These are phyloP conservation scores for Neopestalotiopsis sp. DNA, from an alignment of 2,329 filamentous ascomycete species.

Conservation along the genomic window DNA sequence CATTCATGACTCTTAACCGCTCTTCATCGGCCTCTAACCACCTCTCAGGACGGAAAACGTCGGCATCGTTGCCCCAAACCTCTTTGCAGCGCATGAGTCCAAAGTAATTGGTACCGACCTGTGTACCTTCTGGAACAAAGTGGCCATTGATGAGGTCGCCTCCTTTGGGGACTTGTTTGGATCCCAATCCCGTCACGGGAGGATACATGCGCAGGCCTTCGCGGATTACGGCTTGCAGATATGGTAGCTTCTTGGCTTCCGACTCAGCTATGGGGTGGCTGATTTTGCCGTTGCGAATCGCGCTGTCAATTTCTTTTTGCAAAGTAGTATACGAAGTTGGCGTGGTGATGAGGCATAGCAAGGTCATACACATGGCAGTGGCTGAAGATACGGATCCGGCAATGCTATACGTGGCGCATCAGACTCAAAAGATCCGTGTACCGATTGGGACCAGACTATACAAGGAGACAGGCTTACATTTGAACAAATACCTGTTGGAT, in stretches of 20 bases:
- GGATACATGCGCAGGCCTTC: slow-evolving; percentile 47
- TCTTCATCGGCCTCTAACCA: slow-evolving; percentile 45
- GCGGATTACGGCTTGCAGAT: slow-evolving; percentile 45
- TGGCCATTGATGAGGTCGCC: slow-evolving; percentile 35
- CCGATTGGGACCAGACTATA: too few relatives aligned
- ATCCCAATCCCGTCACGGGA: slow-evolving; percentile 40
- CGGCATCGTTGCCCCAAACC: slow-evolving; percentile 38
- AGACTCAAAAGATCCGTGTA: not conserved
- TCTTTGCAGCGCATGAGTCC: slow-evolving; percentile 44
- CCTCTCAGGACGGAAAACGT: slow-evolving; percentile 47
- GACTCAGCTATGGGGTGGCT: slow-evolving; percentile 36
- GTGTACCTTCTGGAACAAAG: slow-evolving; percentile 46
- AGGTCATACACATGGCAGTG: slow-evolving; percentile 32
- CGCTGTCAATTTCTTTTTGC: slow-evolving; percentile 27
- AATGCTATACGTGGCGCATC: slow-evolving; percentile 22
- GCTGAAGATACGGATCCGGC: slow-evolving; percentile 32
- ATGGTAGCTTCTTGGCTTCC: slow-evolving; percentile 38
- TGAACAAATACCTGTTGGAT: slow-evolving; percentile 45
- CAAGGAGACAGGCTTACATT: slow-evolving; percentile 34
- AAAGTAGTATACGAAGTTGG: slow-evolving; percentile 26
- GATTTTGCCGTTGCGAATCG: slow-evolving; percentile 21
- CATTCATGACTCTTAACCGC: slow-evolving; percentile 37
- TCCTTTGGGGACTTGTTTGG: slow-evolving; percentile 37
- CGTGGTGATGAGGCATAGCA: slow-evolving; percentile 31
- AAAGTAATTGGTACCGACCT: slow-evolving; percentile 46